phyloP scores from a whole-genome alignment of 306 rosid species.

The Urtica urens region DNA sequence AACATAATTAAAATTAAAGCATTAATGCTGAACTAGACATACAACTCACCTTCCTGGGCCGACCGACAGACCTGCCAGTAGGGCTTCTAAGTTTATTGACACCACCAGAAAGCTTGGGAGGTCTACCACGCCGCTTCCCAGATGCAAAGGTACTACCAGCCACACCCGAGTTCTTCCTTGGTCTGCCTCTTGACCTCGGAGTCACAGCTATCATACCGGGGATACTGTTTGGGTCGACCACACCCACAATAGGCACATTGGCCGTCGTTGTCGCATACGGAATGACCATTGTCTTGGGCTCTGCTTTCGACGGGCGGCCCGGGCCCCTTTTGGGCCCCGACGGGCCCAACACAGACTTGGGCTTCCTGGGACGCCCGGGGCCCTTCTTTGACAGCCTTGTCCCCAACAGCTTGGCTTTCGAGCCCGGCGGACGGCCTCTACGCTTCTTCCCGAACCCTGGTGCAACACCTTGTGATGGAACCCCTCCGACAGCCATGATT shows the following conservation, averaged over 20 bases:
- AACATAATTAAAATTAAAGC: too few relatives aligned
- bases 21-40: too few relatives aligned
- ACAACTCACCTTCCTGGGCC: constrained; percentile 63
- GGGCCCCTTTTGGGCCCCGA: constrained; percentile 42
- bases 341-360: constrained; percentile 13
- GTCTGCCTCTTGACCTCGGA: constrained; percentile 52
- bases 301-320: constrained; percentile 56
- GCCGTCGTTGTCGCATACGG: constrained; percentile 38
- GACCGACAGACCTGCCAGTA: constrained; percentile 54
- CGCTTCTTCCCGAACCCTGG: constrained; percentile 18
- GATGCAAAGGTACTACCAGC: constrained; percentile 11
- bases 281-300: constrained; percentile 31
- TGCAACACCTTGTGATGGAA: constrained; percentile 8
- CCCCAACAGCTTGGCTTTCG: constrained; percentile 12
- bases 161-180: constrained; percentile 24
- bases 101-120: constrained; percentile 17
- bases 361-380: constrained; percentile 50
- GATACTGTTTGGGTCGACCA: constrained; percentile 15
- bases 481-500: neutral
- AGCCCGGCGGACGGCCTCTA: constrained; percentile 61
- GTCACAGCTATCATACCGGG: neutral
- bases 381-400: constrained; percentile 22
- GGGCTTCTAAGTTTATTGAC: constrained; percentile 9
- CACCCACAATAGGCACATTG: constrained; percentile 21
- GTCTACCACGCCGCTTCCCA: constrained; percentile 24